Conservation (phyloP, 495 filamentous ascomycete genomes). For the Trypethelium eluteriae region DNA sequence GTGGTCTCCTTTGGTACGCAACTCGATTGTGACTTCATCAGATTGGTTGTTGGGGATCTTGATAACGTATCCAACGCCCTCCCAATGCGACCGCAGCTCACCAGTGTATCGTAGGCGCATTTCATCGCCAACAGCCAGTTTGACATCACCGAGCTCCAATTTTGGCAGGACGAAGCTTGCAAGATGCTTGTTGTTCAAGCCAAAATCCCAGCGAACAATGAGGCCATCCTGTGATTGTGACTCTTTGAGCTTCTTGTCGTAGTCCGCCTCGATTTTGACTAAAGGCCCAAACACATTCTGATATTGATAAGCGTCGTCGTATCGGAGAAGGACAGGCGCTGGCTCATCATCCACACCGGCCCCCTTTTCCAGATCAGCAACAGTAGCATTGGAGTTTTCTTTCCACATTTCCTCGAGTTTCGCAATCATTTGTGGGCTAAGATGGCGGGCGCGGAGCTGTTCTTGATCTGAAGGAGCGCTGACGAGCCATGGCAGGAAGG, state of each 20-base stretch:
- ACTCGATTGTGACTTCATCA: constrained; percentile 92
- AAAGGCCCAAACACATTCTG: constrained; percentile 98
- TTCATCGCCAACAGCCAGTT: constrained; percentile 94
- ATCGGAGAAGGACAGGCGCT: constrained; percentile 83
- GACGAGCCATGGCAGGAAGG: constrained; percentile 92
- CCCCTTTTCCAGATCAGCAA: constrained; percentile 88
- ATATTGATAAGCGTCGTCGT: constrained; percentile 97
- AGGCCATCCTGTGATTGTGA: constrained; percentile 93
- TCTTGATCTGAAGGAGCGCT: constrained; percentile 84
- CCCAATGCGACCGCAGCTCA: constrained; percentile 89
- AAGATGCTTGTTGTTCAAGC: constrained; percentile 94
- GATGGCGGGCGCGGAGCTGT: constrained; percentile 86
- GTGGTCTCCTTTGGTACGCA: constrained; percentile 82
- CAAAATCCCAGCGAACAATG: constrained; percentile 90
- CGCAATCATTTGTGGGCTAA: constrained; percentile 91
- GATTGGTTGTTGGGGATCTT: constrained; percentile 99
- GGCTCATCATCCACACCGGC: constrained; percentile 85
- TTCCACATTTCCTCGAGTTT: constrained; percentile 99
- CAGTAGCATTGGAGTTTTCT: constrained; percentile 80
- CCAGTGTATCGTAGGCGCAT: constrained; percentile 97
- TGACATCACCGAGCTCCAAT: constrained; percentile 95
- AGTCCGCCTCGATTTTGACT: constrained; percentile 99
- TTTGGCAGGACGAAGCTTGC: constrained; percentile 95
- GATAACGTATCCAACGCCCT: constrained; percentile 97
- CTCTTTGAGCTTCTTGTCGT: constrained; percentile 97